These are phyloP conservation scores for Serendipita indica DNA, from an alignment of 768 basidiomycete species.

Conservation along the genomic window DNA sequence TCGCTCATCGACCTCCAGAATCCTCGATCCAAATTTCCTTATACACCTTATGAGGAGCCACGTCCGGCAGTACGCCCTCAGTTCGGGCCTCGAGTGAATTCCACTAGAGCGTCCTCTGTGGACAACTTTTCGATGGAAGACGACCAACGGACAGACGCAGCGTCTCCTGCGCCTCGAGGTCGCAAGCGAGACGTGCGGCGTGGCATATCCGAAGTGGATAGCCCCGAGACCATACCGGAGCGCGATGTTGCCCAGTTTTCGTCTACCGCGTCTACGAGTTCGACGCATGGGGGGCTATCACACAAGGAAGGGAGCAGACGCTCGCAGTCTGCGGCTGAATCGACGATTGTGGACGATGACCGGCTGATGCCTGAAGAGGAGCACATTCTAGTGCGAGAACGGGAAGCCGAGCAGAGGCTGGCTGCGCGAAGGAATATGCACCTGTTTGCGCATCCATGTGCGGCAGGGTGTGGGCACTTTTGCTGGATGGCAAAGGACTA, in stretches of 20 bases:
- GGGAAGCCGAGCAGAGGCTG: background rate
- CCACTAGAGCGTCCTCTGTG: slow-evolving; percentile 14
- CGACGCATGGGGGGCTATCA: slow-evolving; percentile 14
- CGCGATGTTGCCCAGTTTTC: background rate
- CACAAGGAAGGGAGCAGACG: slow-evolving; percentile 8
- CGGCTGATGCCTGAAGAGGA: background rate
- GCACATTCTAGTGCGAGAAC: background rate
- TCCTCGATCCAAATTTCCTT: slow-evolving; percentile 10
- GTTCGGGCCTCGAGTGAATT: slow-evolving; percentile 11
- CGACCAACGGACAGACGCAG: slow-evolving; percentile 16
- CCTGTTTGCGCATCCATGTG: slow-evolving; percentile 48
- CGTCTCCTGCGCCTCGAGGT: slow-evolving; percentile 14
- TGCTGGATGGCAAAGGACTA: slow-evolving; percentile 45
- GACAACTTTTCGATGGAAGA: slow-evolving; percentile 16
- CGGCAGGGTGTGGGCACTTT: slow-evolving; percentile 68
- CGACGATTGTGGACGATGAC: slow-evolving; percentile 3
- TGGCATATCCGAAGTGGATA: background rate
- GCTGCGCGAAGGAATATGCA: slow-evolving; percentile 10
- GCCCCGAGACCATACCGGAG: background rate
- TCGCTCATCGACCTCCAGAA: slow-evolving; percentile 36
- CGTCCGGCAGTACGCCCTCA: slow-evolving; percentile 16
- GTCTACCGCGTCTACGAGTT: background rate
- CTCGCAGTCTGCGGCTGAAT: background rate
- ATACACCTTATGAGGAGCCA: slow-evolving; percentile 13
- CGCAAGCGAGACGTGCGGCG: slow-evolving; percentile 2